Evolutionary conservation across 73 alveolate genomes (phyloP).

Genomic region (Blepharisma japonicum): DNA sequence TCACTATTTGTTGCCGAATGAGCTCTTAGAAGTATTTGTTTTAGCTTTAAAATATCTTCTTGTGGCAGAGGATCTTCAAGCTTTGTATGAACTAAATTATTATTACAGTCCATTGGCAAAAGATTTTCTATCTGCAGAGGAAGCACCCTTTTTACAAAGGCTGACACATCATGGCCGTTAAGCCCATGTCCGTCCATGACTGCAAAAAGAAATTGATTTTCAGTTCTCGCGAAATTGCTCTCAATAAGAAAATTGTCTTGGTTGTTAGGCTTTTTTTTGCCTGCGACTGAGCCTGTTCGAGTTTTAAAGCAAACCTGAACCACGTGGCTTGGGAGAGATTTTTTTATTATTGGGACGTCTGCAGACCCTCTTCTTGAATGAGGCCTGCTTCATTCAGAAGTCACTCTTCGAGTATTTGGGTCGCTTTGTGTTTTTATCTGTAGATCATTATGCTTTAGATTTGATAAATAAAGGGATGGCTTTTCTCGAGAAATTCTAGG

Average conservation of each 20-base stretch:
- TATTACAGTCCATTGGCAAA: not conserved
- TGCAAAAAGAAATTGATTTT: slow-evolving; percentile 35
- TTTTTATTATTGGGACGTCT: no score
- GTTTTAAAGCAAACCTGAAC: not conserved
- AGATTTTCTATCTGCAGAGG: slow-evolving; percentile 40
- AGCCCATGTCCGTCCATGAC: slow-evolving; percentile 72
- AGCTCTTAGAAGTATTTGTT: not conserved
- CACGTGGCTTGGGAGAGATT: no score
- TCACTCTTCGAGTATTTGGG: no score
- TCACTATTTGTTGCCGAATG: not conserved
- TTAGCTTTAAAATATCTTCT: not conserved
- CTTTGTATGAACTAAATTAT: not conserved
- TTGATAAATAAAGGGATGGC: no score
- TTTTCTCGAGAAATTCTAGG: no score
- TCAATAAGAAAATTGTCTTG: slow-evolving; percentile 13
- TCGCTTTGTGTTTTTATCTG: no score
- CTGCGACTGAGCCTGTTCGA: slow-evolving; percentile 12
- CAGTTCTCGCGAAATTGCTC: not conserved
- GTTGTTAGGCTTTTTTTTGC: slow-evolving; percentile 17
- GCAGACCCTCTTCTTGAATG: no score
- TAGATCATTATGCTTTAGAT: no score
- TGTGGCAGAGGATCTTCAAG: not conserved
- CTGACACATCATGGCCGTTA: slow-evolving; percentile 64
- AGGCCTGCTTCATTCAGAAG: no score
- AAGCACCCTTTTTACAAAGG: slow-evolving; percentile 43